phyloP scores from a whole-genome alignment of 257 asterid species.

The Paraleonurus japonicus region DNA sequence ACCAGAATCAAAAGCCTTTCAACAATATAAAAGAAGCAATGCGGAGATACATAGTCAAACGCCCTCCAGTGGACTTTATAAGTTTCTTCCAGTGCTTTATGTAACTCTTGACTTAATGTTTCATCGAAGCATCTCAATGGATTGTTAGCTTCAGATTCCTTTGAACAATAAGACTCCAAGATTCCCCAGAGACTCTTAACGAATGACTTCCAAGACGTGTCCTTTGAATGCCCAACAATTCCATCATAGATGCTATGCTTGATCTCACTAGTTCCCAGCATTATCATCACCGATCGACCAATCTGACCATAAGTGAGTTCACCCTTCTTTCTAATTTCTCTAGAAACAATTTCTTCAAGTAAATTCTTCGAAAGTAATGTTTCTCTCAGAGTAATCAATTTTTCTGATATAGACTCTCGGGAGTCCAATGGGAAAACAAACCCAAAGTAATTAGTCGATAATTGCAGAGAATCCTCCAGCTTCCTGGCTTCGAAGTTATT shows the following conservation, averaged over 20 bases:
- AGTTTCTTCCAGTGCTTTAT: constrained; percentile 39
- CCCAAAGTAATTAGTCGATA: constrained; percentile 30
- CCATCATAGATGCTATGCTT: constrained; percentile 16
- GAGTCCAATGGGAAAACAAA: constrained; percentile 46
- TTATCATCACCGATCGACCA: constrained; percentile 42
- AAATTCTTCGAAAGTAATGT: constrained; percentile 36
- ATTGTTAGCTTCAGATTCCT: not conserved
- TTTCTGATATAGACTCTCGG: constrained; percentile 33
- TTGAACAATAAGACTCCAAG: not conserved
- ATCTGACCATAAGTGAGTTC: constrained; percentile 39
- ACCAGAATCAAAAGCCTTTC: constrained; percentile 49
- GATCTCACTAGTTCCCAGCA: constrained; percentile 43
- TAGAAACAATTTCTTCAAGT: constrained; percentile 35
- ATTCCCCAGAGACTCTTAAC: constrained; percentile 24
- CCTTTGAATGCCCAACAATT: constrained; percentile 10
- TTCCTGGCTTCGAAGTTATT: constrained; percentile 10
- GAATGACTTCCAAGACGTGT: constrained; percentile 43
- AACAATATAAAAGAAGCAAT: constrained; percentile 56
- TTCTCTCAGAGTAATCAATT: constrained; percentile 39
- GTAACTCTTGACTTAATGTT: constrained; percentile 24
- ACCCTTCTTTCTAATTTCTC: not conserved
- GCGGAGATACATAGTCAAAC: constrained; percentile 46
- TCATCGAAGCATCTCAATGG: not conserved
- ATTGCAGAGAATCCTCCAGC: constrained; percentile 20
- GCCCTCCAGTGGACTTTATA: constrained; percentile 31